phyloP scores from a whole-genome alignment of 768 basidiomycete species.

The Mycena albidolilacea region DNA sequence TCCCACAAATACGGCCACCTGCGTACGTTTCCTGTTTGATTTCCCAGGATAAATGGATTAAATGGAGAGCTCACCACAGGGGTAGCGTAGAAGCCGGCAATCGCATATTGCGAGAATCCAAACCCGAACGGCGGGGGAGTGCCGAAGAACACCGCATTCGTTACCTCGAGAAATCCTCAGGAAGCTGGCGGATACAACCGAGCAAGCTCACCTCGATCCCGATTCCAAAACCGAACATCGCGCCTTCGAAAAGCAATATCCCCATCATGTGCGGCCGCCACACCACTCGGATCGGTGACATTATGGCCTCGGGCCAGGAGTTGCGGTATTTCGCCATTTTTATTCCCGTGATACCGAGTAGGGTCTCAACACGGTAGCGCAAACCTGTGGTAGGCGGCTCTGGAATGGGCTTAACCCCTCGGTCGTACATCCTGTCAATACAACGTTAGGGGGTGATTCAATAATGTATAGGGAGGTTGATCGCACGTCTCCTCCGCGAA shows the following conservation, averaged over 20 bases:
- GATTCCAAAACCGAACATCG: constrained; percentile 76
- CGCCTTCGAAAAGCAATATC: constrained; percentile 67
- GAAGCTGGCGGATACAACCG: not conserved
- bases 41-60: not conserved
- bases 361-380: constrained; percentile 67
- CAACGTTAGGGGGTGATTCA: not conserved
- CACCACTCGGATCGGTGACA: constrained; percentile 61
- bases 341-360: constrained; percentile 72
- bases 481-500: constrained; percentile 1
- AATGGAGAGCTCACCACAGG: constrained; percentile 59
- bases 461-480: not conserved
- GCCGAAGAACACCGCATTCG: constrained; percentile 75
- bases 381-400: constrained; percentile 56
- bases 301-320: constrained; percentile 62
- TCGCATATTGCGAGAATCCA: constrained; percentile 61
- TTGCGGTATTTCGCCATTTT: constrained; percentile 70
- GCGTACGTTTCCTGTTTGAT: constrained; percentile 5
- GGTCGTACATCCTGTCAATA: constrained; percentile 68
- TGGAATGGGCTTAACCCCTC: constrained; percentile 66
- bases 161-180: constrained; percentile 57
- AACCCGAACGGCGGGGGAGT: constrained; percentile 67
- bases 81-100: constrained; percentile 68
- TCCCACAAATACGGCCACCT: constrained; percentile 68
- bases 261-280: constrained; percentile 74
- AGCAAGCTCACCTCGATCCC: constrained; percentile 64